Conservation (phyloP, 768 basidiomycete genomes). For the Collybia sp. region DNA sequence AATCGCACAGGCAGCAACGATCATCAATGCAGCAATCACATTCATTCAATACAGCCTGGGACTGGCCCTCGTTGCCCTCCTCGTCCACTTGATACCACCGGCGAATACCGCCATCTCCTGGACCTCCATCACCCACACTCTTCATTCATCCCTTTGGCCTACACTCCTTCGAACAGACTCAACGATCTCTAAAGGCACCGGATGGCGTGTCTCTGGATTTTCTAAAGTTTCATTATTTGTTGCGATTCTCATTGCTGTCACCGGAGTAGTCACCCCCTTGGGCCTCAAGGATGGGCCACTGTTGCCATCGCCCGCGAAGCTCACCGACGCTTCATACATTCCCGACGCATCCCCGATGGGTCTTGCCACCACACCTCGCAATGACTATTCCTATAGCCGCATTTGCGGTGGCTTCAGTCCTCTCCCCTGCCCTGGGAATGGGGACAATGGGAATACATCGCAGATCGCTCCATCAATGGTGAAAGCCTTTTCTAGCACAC, state of each 20-base stretch:
- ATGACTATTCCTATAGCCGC: constrained; percentile 10
- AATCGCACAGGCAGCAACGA: constrained; percentile 16
- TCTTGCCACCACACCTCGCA: constrained; percentile 13
- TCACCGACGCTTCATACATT: constrained; percentile 7
- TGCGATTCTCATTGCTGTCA: constrained; percentile 12
- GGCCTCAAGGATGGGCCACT: constrained; percentile 13
- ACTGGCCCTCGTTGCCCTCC: constrained; percentile 14
- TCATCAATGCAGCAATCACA: constrained; percentile 15
- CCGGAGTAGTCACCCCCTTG: constrained; percentile 15
- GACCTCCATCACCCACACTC: constrained; percentile 13
- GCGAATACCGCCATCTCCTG: constrained; percentile 14
- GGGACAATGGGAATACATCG: constrained; percentile 6
- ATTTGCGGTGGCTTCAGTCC: constrained; percentile 9
- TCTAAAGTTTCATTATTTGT: constrained; percentile 8
- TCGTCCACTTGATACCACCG: constrained; percentile 11
- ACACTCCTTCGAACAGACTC: constrained; percentile 11
- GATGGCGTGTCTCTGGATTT: constrained; percentile 6
- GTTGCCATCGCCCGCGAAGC: background rate
- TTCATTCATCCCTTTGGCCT: constrained; percentile 17
- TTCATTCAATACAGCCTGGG: constrained; percentile 15
- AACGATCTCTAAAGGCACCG: background rate
- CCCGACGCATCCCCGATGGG: constrained; percentile 13
- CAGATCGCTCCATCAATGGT: constrained; percentile 9
- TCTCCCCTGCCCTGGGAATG: constrained; percentile 12
- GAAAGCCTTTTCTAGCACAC: constrained; percentile 13